Conservation (phyloP, 148 eudicot species). For the Tetragonia tetragonoides region DNA sequence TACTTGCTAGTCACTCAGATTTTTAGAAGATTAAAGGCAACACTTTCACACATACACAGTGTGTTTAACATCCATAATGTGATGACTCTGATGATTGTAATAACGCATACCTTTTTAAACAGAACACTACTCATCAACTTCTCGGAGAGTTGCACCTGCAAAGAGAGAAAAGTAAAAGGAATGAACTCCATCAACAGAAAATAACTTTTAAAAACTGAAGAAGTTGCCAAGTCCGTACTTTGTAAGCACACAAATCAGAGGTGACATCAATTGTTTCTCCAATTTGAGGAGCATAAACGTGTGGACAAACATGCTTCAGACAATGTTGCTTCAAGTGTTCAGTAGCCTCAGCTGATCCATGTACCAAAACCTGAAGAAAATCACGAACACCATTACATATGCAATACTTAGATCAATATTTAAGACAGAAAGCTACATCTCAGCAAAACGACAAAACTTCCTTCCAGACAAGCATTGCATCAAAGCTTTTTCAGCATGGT, state of each 20-base stretch:
- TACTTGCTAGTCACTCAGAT: background rate
- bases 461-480: background rate
- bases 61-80: background rate
- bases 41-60: background rate
- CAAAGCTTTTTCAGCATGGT: background rate
- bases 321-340: slow-evolving; percentile 97
- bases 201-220: background rate
- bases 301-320: slow-evolving; percentile 82
- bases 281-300: slow-evolving; percentile 95
- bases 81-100: background rate
- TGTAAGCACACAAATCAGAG: slow-evolving; percentile 97
- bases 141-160: slow-evolving; percentile 94
- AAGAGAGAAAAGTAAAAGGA: slow-evolving; percentile 6
- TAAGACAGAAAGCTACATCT: background rate
- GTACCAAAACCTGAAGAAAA: slow-evolving; percentile 74
- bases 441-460: background rate
- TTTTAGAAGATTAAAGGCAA: background rate
- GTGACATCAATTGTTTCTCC: slow-evolving; percentile 98
- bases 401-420: background rate
- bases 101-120: slow-evolving; percentile 70
- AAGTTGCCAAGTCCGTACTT: slow-evolving; percentile 38
- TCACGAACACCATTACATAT: background rate
- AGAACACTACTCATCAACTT: slow-evolving; percentile 92
- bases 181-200: slow-evolving; percentile 12
- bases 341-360: slow-evolving; percentile 99